Percentiles rank a stretch among this genome's conserved stretches.
These are phyloP conservation scores for Tillandsia leiboldiana DNA, from an alignment of 176 grass and related monocot species.

Conservation along the genomic window DNA sequence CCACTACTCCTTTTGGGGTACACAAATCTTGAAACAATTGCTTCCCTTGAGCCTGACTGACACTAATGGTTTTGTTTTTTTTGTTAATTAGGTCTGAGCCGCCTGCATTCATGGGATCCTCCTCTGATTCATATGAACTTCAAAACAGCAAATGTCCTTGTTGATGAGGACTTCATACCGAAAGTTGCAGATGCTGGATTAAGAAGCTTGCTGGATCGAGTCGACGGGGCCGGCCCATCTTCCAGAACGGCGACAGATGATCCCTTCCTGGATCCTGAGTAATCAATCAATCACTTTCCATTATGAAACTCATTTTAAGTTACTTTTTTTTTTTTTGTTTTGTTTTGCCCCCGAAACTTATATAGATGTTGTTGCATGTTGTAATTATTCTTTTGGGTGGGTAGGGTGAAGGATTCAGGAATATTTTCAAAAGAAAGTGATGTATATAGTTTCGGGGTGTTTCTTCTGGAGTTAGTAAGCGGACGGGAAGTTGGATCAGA, in stretches of 20 bases:
- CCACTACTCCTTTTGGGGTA: neutral
- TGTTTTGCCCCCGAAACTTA: no score
- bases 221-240: conserved; percentile 38
- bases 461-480: conserved; percentile 76
- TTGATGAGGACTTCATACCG: conserved; percentile 70
- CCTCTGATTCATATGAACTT: conserved; percentile 80
- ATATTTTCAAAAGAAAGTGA: conserved; percentile 58
- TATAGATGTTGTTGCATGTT: neutral
- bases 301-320: neutral
- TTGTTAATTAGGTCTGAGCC: conserved; percentile 39
- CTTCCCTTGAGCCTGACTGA: neutral
- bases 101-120: conserved; percentile 79
- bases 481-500: conserved; percentile 44
- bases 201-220: conserved; percentile 55
- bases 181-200: conserved; percentile 75
- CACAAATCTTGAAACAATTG: conserved; percentile 1
- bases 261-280: conserved; percentile 85
- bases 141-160: conserved; percentile 85
- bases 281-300: conserved; percentile 24
- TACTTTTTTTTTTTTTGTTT: no score
- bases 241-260: conserved; percentile 32
- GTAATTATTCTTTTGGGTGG: conserved; percentile 19
- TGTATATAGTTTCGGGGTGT: conserved; percentile 91
- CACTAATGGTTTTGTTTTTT: neutral
- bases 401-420: conserved; percentile 54